Evolutionary conservation across 2,329 filamentous ascomycete species (phyloP).

Genomic region (Dactylella cylindrospora): DNA sequence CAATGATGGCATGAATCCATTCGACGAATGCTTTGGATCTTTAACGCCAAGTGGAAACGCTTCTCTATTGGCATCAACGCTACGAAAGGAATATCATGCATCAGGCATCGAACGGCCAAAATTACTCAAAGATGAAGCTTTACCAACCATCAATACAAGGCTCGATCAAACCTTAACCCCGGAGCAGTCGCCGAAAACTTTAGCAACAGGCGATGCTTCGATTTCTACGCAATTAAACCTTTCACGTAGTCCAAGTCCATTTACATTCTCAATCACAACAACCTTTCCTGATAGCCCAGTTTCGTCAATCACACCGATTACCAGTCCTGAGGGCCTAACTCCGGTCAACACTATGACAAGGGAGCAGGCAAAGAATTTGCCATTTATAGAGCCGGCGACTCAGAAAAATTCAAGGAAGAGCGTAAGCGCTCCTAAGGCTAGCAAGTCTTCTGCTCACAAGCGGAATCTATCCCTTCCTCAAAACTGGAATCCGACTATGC

Average conservation of each 20-base stretch:
- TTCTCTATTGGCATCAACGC: conserved; percentile 6
- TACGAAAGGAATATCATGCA: conserved; percentile 23
- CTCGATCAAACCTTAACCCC: conserved; percentile 42
- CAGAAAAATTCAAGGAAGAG: conserved; percentile 2
- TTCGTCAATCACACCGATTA: conserved; percentile 34
- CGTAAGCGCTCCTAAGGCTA: neutral
- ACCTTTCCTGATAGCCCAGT: conserved; percentile 39
- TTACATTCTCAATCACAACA: conserved; percentile 24
- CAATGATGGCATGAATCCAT: conserved; percentile 44
- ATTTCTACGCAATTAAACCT: conserved; percentile 19
- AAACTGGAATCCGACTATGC: conserved; percentile 11
- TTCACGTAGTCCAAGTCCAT: conserved; percentile 38
- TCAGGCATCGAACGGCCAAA: conserved; percentile 13
- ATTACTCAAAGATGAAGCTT: conserved; percentile 33
- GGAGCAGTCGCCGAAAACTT: conserved; percentile 36
- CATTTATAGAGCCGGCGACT: neutral
- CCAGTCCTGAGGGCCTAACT: conserved; percentile 36
- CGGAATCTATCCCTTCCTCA: conserved; percentile 30
- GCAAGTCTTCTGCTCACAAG: conserved; percentile 10
- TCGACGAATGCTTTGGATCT: conserved; percentile 40
- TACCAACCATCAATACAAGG: conserved; percentile 33
- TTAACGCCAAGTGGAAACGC: conserved; percentile 7
- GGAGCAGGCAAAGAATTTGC: conserved; percentile 6
- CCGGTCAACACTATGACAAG: conserved; percentile 16
- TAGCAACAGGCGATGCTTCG: conserved; percentile 13